These are phyloP conservation scores for Erodium moschatum DNA, from an alignment of 441 rosid species.

Conservation along the genomic window DNA sequence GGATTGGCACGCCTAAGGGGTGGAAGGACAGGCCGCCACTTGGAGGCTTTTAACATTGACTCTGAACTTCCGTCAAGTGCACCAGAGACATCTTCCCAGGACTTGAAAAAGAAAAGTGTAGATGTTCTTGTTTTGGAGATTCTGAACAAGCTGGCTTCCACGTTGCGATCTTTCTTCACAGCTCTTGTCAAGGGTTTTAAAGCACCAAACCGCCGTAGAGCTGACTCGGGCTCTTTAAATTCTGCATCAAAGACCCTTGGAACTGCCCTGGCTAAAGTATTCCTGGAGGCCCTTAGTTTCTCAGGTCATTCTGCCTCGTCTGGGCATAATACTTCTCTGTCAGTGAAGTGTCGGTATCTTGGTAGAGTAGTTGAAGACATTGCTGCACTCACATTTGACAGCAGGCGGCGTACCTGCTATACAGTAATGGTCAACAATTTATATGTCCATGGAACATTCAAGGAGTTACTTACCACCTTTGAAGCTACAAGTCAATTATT, in stretches of 20 bases:
- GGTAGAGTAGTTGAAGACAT: slow-evolving; percentile 90
- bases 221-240: slow-evolving; percentile 64
- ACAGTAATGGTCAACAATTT: slow-evolving; percentile 80
- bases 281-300: slow-evolving; percentile 77
- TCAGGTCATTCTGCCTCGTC: slow-evolving; percentile 52
- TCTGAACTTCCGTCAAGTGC: slow-evolving; percentile 48
- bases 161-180: slow-evolving; percentile 65
- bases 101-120: slow-evolving; percentile 69
- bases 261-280: slow-evolving; percentile 71
- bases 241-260: slow-evolving; percentile 85
- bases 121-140: slow-evolving; percentile 62
- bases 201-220: slow-evolving; percentile 86
- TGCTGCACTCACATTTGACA: slow-evolving; percentile 70
- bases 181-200: slow-evolving; percentile 92
- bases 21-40: slow-evolving; percentile 79
- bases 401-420: slow-evolving; percentile 72
- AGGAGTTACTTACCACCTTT: slow-evolving; percentile 82
- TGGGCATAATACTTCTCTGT: slow-evolving; percentile 49
- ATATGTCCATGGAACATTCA: slow-evolving; percentile 84
- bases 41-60: slow-evolving; percentile 68
- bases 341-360: slow-evolving; percentile 86
- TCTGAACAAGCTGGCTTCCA: slow-evolving; percentile 64
- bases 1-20: slow-evolving; percentile 80
- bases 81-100: slow-evolving; percentile 54
- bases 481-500: slow-evolving; percentile 91